Base-by-base conservation (phyloP, 495 filamentous ascomycete species). In the Penicillium silybi region DNA sequence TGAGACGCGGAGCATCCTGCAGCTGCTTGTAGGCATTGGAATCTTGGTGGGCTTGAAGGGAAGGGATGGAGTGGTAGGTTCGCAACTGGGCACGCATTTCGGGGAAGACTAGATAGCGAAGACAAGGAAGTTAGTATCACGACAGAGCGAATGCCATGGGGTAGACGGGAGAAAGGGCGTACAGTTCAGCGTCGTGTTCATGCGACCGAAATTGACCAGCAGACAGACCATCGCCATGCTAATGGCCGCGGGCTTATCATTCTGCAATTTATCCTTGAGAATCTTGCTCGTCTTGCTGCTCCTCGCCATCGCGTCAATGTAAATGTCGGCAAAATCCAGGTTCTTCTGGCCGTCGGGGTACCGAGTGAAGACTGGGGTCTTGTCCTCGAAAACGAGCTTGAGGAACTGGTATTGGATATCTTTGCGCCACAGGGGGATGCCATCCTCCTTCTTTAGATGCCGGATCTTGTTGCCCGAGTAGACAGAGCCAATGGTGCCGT, bases 241-340 rank as follows among this genome's bases (percentile, higher is more conserved):
- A 65, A 95, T 87, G 25, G 95, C 93, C 39, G 90, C 90, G 49
- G 87, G 83, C 59, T 89, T 86, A 66, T 97, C 93, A 61, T 83
- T 92, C 61, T 96, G 83, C 57, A 98, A 80, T 76, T 98, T 98
- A 60, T 98, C 93, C 64, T 95, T 88, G 45, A 98, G 78, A 52
- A 98, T 95, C 71, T 97, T 97, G 73, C 93, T 97, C 25, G 92
- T 97, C 76, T 98, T 98, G 79, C 90, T 97, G 69, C 93, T 98
- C 70, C 90, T 80, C 6, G 95, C 91, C 93, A 98, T 98, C 38
- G 92, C 90, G 69, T 97, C 92, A 64, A 98, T 90, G 70, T 98
- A 98, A 43, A 97, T 80, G 69, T 98, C 90, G 25, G 93, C 90
- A 63, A 98, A 98, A 56, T 86, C 93, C 63, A 91, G 80, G 53